Evolutionary conservation across 1,284 basidiomycete genomes (phyloP), one percentile per base, ranked within the genome.

Genomic region (Pisolithus thermaeus): DNA sequence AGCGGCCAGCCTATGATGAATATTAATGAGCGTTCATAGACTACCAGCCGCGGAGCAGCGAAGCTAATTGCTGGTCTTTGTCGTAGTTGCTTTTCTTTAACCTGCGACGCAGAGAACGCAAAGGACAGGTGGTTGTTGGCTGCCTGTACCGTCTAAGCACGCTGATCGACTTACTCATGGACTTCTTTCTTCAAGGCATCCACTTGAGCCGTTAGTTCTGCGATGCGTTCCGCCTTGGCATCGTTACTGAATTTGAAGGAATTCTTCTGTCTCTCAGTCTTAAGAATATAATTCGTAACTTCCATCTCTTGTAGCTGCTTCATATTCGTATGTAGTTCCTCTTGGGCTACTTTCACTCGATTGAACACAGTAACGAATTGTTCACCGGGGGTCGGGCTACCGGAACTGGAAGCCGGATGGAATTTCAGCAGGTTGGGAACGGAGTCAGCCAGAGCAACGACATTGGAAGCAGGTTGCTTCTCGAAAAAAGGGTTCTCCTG

Each of bases 171-270:
- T 45, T 16, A 67, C 62, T 22, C 23, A 16, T 7, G 9, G 5
- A 60, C 3, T 39, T 49, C 47, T 7, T 49, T 51, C 35, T 30
- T 52, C 36, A 56, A 66, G 59, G 47, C 64, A 40, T 65, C 55
- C 9, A 66, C 61, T 44, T 73, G 68, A 36, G 59, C 54, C 51
- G 69, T 59, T 32, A 79, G 54, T 36, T 62, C 54, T 2, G 50
- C 54, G 12, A 81, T 77, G 43, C 59, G 69, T 20, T 57, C 61
- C 8, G 61, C 61, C 58, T 76, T 79, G 5, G 67, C 64, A 3
- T 65, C 63, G 30, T 69, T 67, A 41, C 67, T 69, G 43, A 65
- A 64, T 44, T 68, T 66, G 45, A 72, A 63, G 9, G 75, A 73
- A 3, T 61, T 60, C 14, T 61, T 59, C 50, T 68, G 70, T 41